Evolutionary conservation across 2,329 filamentous ascomycete species (phyloP).

Genomic region (Rachicladosporium sp.): DNA sequence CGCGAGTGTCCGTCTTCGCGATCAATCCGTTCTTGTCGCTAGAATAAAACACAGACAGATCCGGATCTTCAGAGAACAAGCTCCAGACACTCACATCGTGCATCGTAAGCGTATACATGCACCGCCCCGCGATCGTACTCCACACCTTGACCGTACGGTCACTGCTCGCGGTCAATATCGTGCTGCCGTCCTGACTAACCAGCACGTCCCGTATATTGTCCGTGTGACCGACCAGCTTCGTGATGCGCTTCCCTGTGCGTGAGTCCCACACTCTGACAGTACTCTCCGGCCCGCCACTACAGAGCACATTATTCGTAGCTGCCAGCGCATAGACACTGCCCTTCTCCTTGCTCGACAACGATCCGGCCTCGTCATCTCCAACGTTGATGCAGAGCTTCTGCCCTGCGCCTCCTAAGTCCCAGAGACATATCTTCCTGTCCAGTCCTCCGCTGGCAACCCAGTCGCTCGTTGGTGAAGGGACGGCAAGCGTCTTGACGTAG

Average conservation of each 20-base stretch:
- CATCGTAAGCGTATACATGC: slow-evolving; percentile 98
- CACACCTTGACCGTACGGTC: slow-evolving; percentile 97
- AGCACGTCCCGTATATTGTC: slow-evolving; percentile 88
- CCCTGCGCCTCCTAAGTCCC: slow-evolving; percentile 82
- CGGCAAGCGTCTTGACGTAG: slow-evolving; percentile 89
- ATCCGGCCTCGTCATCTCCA: slow-evolving; percentile 62
- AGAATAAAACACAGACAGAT: slow-evolving; percentile 84
- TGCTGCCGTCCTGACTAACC: slow-evolving; percentile 78
- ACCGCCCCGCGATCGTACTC: slow-evolving; percentile 88
- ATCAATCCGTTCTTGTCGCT: slow-evolving; percentile 83
- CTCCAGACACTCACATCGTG: slow-evolving; percentile 98
- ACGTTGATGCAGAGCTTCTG: slow-evolving; percentile 80
- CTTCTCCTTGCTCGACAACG: slow-evolving; percentile 62
- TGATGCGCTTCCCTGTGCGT: slow-evolving; percentile 75
- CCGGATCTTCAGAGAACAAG: slow-evolving; percentile 75
- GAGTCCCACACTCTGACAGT: slow-evolving; percentile 88
- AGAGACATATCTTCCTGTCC: slow-evolving; percentile 81
- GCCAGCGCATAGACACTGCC: slow-evolving; percentile 89
- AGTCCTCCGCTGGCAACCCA: slow-evolving; percentile 94
- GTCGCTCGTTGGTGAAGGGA: slow-evolving; percentile 54
- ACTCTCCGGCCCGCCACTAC: slow-evolving; percentile 87
- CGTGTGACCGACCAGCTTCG: slow-evolving; percentile 92
- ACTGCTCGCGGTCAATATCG: slow-evolving; percentile 83
- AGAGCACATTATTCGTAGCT: slow-evolving; percentile 67
- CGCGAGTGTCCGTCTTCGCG: slow-evolving; percentile 88